Base-by-base conservation (phyloP, 345 rosid species). In the Excoecaria agallocha region DNA sequence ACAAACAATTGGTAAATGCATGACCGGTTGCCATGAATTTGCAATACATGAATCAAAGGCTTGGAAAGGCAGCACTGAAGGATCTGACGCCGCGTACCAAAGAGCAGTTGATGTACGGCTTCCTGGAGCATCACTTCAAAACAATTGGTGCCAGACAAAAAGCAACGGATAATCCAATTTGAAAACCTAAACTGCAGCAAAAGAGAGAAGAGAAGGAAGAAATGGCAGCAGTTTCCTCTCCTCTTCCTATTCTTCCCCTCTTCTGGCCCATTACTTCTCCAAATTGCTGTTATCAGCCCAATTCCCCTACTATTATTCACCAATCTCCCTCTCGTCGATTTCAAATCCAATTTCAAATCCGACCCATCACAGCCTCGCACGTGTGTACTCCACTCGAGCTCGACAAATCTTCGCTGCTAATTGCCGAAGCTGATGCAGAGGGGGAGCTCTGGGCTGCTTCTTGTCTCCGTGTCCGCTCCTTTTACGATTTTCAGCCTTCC, bases 391-490 rank as follows among this genome's bases (percentile, higher is more conserved):
- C 89, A 5, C 62, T 78, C 30, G 73, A 65, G 7, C 76, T 89
- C 79, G 92, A 90, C 84, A 89, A 80, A 73, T 84, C 91, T 6
- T 73, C 86, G 6, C 69, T 94, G 24, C n/a, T 85, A 38, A 39
- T 90, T 52, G 74, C 85, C 17, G 97, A 89, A 83, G 81, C 97
- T 35, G 74, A 77, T 69, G 66, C 80, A n/a, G 97, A 94, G 68
- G 93, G 81, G 38, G 85, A 91, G 84, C 92, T 94, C 12, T 89
- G 93, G 97, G 97, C 97, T 17, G 89, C 97, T 50, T 89, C 97
- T 41, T 74, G 90, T 57, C 97, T 94, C 74, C 97, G 97, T 38
- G 90, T 91, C 50, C 89, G 95, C 43, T 82, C 93, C 20, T 92
- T 94, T 86, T 68, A 91, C 80, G 73, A 82, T 35, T 81, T 91